Evolutionary conservation across 805 yeast genomes (phyloP).

Genomic region (Starmerella powellii): DNA sequence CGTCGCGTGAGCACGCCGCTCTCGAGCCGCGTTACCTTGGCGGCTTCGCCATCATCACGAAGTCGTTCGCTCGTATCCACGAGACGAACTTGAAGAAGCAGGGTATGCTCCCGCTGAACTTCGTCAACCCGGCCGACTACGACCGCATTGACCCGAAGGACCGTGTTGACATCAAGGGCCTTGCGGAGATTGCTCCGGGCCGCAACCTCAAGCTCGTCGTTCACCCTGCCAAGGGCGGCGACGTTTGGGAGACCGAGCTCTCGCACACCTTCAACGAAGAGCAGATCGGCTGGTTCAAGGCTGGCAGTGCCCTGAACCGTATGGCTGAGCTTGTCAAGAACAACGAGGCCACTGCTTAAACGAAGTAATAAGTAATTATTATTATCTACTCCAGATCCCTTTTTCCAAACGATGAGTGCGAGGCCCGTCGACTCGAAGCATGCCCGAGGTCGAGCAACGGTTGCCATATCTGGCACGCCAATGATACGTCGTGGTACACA

Average conservation of each 20-base stretch:
- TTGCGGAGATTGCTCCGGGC: conserved; percentile 82
- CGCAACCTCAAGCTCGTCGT: conserved; percentile 71
- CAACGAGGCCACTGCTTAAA: conserved; percentile 12
- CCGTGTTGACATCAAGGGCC: conserved; percentile 75
- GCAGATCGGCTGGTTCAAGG: conserved; percentile 98
- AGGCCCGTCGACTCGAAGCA: no score
- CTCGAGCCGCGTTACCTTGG: conserved; percentile 98
- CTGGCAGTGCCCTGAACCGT: conserved; percentile 97
- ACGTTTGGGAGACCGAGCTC: conserved; percentile 77
- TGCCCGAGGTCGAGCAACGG: no score
- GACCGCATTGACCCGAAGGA: conserved; percentile 89
- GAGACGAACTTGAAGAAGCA: conserved; percentile 99
- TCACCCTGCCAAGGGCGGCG: conserved; percentile 53
- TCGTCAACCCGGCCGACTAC: conserved; percentile 76
- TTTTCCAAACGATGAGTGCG: neutral
- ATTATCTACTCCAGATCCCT: neutral
- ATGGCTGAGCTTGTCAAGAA: conserved; percentile 43
- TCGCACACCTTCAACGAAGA: conserved; percentile 93
- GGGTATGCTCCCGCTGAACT: conserved; percentile 96
- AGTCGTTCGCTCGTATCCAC: conserved; percentile 97
- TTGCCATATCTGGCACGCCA: no score
- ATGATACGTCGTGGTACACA: no score
- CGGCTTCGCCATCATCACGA: conserved; percentile 94
- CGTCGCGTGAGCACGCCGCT: conserved; percentile 99
- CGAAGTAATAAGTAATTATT: neutral